Base-by-base conservation (phyloP, 306 rosid species). In the Pterocarpus macrocarpus region DNA sequence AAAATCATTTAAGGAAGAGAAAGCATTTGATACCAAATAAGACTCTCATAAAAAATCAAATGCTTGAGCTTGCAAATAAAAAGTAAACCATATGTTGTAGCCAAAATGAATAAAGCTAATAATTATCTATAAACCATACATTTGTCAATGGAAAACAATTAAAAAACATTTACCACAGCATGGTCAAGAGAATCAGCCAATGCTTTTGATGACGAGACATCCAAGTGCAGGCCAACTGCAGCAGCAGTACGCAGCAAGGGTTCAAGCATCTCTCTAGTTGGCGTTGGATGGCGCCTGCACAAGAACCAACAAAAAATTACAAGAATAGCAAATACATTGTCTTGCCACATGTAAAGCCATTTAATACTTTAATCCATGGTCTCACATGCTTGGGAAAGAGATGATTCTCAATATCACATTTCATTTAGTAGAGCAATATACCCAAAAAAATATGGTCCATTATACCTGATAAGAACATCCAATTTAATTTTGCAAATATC, bases 101-200 rank as follows among this genome's bases (percentile, higher is more conserved):
- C 36, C 63, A 49, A 64, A 38, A 63, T 61, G 44, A 71, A 5
- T 8, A 47, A 13, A 68, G n/a, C 35, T 41, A 59, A 67, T 35
- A 39, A 53, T 72, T 56, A 80, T 8, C 30, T 64, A 76, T 41
- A 50, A 52, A 69, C 5, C n/a, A 71, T 41, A 15, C 47, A 76
- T 34, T 17, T 28, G 45, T 76, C 12, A 33, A 49, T 36, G 59
- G 84, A 70, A 81, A 80, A 45, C 49, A 38, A 35, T 41, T 4
- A 52, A 39, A 65, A 30, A 78, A 49, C 56, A 87, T 71, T 68
- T 83, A 93, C 99, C 94, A 93, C 95, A 33, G 99, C 98, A 81
- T 49, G 88, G 86, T 95, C 99, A 77, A 95, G 99, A 69, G 98
- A 95, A 86, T 95, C 97, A 76, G 99, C 99, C 85, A 95, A 85